phyloP scores from a whole-genome alignment of 371 early-diverging fungal genomes.

The Syncephalis plumigaleata region DNA sequence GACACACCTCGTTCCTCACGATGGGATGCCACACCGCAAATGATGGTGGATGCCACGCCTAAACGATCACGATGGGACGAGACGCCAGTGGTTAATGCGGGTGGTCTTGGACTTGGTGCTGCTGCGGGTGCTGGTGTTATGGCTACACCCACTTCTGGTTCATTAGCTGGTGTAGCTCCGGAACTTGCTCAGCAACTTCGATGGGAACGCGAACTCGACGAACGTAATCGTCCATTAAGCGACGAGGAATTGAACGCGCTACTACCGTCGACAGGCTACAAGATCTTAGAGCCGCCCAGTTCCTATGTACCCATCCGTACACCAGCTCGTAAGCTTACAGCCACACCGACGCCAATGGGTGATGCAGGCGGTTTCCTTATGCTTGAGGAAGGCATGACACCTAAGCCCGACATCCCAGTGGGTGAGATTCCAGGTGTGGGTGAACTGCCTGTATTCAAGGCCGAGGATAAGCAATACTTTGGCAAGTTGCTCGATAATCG shows the following conservation, averaged over 20 bases:
- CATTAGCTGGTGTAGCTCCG: conserved; percentile 6
- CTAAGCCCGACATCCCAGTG: conserved; percentile 42
- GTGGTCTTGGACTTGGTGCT: conserved; percentile 26
- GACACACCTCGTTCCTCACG: conserved; percentile 17
- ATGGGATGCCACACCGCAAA: conserved; percentile 53
- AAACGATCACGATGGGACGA: conserved; percentile 72
- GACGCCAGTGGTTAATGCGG: conserved; percentile 41
- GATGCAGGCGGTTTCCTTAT: conserved; percentile 79
- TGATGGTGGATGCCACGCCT: conserved; percentile 25
- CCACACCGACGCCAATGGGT: conserved; percentile 80
- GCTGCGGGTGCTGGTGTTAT: conserved; percentile 58
- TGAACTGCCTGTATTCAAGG: conserved; percentile 83
- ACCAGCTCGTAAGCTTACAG: conserved; percentile 85
- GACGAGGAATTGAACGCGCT: conserved; percentile 91
- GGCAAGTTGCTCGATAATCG: conserved; percentile 76
- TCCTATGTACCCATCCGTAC: conserved; percentile 88
- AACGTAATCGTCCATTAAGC: conserved; percentile 63
- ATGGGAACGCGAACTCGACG: conserved; percentile 74
- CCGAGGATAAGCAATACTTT: conserved; percentile 93
- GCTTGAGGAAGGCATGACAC: conserved; percentile 37
- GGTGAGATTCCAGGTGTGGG: conserved; percentile 83
- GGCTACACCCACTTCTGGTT: conserved; percentile 54
- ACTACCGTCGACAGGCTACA: conserved; percentile 83
- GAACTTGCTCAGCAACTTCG: conserved; percentile 53
- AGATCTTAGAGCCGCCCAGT: conserved; percentile 76